A percentile compares a stretch with the other conserved stretches of the same genome.
Evolutionary conservation across 306 rosid species (phyloP).

Genomic region (Cicer chorassanicum): DNA sequence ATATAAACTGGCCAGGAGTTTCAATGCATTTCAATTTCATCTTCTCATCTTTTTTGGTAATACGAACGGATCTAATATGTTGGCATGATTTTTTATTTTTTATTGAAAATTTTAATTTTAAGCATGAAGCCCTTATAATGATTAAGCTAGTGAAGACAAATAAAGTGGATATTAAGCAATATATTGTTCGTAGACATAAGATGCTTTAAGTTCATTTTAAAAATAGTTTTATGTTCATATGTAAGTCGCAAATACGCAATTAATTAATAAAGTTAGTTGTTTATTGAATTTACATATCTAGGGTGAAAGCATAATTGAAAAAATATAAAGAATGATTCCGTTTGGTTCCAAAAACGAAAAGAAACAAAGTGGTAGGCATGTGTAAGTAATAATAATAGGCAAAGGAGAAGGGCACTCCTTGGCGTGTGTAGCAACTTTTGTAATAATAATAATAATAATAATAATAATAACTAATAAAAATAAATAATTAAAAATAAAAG

Average conservation of each 20-base stretch:
- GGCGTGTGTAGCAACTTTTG: constrained; percentile 35
- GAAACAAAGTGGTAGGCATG: constrained; percentile 44
- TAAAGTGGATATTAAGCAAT: neutral
- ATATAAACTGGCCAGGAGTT: no score
- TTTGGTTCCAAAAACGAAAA: neutral
- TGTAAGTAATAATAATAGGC: constrained; percentile 15
- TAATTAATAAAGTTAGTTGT: neutral
- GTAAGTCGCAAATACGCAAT: neutral
- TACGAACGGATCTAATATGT: neutral
- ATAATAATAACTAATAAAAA: no score
- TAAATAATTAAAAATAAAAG: neutral
- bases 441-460: neutral
- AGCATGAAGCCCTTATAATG: neutral
- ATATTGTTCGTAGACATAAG: neutral
- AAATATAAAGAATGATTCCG: neutral
- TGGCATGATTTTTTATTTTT: neutral
- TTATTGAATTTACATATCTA: neutral
- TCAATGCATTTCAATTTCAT: neutral
- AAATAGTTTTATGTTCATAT: neutral
- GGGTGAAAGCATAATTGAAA: neutral
- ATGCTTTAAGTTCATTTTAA: neutral
- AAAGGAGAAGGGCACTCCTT: neutral
- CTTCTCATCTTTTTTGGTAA: neutral
- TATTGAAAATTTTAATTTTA: neutral
- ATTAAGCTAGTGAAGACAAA: neutral